A percentile compares a stretch with the other conserved stretches of the same genome.
Conservation (phyloP, 345 rosid species). For the Bruguiera sexangula region DNA sequence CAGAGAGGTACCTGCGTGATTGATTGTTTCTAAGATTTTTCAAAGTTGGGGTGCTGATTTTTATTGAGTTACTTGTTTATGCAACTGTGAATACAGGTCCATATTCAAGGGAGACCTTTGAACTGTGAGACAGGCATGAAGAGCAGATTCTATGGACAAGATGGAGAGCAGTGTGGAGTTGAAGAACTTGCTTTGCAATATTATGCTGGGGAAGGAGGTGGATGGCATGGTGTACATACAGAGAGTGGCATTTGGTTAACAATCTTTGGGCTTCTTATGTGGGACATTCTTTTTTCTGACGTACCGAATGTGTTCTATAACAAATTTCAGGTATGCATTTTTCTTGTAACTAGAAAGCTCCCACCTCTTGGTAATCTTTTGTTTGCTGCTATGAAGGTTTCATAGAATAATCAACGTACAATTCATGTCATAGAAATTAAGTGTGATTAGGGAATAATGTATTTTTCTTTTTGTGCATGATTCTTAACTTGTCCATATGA, state of each 20-base stretch:
- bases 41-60: slow-evolving; percentile 7
- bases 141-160: slow-evolving; percentile 84
- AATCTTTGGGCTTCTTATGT: slow-evolving; percentile 84
- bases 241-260: slow-evolving; percentile 96
- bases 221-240: slow-evolving; percentile 79
- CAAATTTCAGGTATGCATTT: slow-evolving; percentile 63
- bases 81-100: slow-evolving; percentile 44
- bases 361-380: background rate
- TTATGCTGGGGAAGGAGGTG: slow-evolving; percentile 81
- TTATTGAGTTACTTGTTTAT: background rate
- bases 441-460: too few relatives aligned
- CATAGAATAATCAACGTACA: background rate
- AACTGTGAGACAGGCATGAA: slow-evolving; percentile 71
- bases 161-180: slow-evolving; percentile 86
- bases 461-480: too few relatives aligned
- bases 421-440: background rate
- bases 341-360: background rate
- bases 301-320: slow-evolving; percentile 73
- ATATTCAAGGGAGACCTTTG: slow-evolving; percentile 80
- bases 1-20: slow-evolving; percentile 46
- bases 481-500: too few relatives aligned
- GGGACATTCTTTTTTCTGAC: slow-evolving; percentile 75
- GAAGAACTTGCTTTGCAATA: slow-evolving; percentile 92
- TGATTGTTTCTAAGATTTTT: slow-evolving; percentile 2
- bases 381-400: background rate